phyloP scores from a whole-genome alignment of 441 rosid species.

The Metrosideros polymorpha region DNA sequence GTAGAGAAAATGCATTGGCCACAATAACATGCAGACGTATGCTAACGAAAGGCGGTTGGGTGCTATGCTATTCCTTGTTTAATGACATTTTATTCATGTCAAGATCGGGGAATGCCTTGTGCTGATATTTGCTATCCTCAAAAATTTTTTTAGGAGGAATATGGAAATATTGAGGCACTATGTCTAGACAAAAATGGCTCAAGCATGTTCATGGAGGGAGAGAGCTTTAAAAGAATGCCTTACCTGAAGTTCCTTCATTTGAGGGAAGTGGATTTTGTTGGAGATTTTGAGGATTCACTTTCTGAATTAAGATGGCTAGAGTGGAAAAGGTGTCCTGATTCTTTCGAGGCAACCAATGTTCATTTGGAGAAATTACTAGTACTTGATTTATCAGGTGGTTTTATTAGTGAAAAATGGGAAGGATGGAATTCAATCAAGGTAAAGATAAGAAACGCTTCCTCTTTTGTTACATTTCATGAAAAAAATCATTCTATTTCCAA shows the following conservation, averaged over 20 bases:
- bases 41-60: not conserved
- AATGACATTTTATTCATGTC: not conserved
- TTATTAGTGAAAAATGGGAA: accelerated
- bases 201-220: not conserved
- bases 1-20: not conserved
- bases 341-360: accelerated
- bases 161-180: not conserved
- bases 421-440: not conserved
- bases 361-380: not conserved
- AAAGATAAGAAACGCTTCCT: not conserved
- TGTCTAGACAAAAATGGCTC: not conserved
- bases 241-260: not conserved
- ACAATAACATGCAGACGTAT: not conserved
- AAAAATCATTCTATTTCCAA: not conserved
- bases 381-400: not conserved
- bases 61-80: not conserved
- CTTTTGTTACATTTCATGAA: not conserved
- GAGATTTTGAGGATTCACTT: not conserved
- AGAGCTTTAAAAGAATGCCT: not conserved
- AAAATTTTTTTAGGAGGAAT: not conserved
- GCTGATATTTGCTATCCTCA: not conserved
- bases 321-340: not conserved
- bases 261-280: not conserved
- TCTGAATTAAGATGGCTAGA: not conserved
- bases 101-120: not conserved